Base-by-base conservation (phyloP, 2,329 filamentous ascomycete species). In the Aspergillus brunneoviolaceus region DNA sequence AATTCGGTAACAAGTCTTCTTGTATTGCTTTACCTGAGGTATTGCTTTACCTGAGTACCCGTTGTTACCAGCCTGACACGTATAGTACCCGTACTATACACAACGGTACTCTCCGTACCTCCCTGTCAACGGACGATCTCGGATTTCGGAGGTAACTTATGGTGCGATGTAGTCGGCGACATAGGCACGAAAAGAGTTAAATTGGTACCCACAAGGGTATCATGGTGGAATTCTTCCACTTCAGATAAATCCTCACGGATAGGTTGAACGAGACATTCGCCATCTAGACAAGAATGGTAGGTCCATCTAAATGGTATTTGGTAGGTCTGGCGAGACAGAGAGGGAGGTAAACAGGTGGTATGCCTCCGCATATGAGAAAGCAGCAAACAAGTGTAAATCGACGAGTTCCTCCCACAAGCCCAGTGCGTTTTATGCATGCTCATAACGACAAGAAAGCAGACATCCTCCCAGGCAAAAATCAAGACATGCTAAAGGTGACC, bases 351-450 rank as follows among this genome's bases (percentile, higher is more conserved):
- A 42, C 19, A 14, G 39, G 39, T 9, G 16, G 39, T 42, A 42
- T 9, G 39, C 16, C 39, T 42, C 39, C 6, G 1, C 6, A 42
- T 42, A 42, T 19, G 35, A 21, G 42, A 35, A 14, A 31, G 42
- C 27, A 25, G 21, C 7, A 33, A 35, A 33, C 23, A 55, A 25
- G n/a, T 12, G 25, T 16, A 42, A 53, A 42, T 42, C 31, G 42
- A 45, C 29, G n/a, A 50, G 14, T 29, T 31, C 39, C 25, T 27
- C 42, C 52, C 52, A n/a, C 33, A 48, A 16, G 23, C 31, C 39
- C 39, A 42, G 55, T 59, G 25, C 55, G 56, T 21, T 58, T n/a
- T 42, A 58, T 58, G 56, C 56, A 59, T 51, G 57, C 33, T 55
- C 45, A 42, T 47, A 55, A 48, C 42, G 39, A 42, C 39, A 27